A percentile compares a stretch with the other conserved stretches of the same genome.
phyloP scores from a whole-genome alignment of 2,329 filamentous ascomycete genomes.

The Nigrograna mackinnonii region DNA sequence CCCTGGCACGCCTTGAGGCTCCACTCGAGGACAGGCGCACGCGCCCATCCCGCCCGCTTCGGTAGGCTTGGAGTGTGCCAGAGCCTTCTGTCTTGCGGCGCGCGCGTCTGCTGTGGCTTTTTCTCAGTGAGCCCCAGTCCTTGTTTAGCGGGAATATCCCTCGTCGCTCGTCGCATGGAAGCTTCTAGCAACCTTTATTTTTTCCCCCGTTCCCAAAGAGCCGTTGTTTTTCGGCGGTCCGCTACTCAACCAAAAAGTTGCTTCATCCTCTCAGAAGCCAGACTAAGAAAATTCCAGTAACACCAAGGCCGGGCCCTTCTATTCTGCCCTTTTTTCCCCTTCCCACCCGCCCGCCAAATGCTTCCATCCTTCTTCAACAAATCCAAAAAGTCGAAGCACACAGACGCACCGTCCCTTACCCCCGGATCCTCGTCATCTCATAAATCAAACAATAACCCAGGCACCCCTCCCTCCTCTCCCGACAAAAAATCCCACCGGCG shows the following conservation, averaged over 20 bases:
- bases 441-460: constrained; percentile 15
- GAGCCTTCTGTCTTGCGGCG: too few species aligned
- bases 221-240: not conserved
- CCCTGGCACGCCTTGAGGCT: too few species aligned
- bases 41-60: too few species aligned
- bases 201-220: constrained; percentile 21
- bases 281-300: not conserved
- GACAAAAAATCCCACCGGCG: constrained; percentile 39
- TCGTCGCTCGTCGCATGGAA: constrained; percentile 21
- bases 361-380: constrained; percentile 42
- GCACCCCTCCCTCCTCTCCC: constrained; percentile 41
- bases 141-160: constrained; percentile 18
- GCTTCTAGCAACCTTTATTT: constrained; percentile 35
- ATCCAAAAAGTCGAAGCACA: constrained; percentile 39
- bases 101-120: too few species aligned
- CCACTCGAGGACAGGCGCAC: too few species aligned
- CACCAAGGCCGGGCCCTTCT: not conserved
- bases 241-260: constrained; percentile 23
- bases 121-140: too few species aligned
- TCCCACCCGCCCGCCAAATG: constrained; percentile 28
- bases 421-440: constrained; percentile 20
- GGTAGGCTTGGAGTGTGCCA: too few species aligned
- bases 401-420: constrained; percentile 23
- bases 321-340: not conserved
- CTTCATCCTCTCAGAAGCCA: constrained; percentile 18